phyloP scores from a whole-genome alignment of 345 rosid genomes.

The Linum trigynum region DNA sequence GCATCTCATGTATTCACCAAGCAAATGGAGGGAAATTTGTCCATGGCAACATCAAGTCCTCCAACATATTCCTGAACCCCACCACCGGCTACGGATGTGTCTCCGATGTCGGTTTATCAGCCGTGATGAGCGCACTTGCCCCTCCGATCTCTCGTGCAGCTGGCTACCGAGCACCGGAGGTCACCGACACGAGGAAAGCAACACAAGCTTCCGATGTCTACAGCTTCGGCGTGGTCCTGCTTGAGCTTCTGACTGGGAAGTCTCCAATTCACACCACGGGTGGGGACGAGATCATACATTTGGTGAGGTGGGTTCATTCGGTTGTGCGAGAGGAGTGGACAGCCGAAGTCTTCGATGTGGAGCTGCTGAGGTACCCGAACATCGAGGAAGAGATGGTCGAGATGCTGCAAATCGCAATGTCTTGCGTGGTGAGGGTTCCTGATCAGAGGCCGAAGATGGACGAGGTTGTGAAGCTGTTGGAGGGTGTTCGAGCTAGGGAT shows the following conservation, averaged over 20 bases:
- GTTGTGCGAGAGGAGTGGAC: conserved; percentile 11
- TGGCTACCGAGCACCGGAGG: conserved; percentile 12
- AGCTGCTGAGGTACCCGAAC: conserved; percentile 5
- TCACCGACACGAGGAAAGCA: not conserved
- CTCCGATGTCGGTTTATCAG: conserved; percentile 8
- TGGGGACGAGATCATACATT: conserved; percentile 3
- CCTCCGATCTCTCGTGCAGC: conserved; percentile 2
- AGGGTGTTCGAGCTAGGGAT: not conserved
- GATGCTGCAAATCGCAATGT: not conserved
- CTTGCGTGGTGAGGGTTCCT: not conserved
- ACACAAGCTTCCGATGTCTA: conserved; percentile 5
- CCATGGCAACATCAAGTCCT: conserved; percentile 14
- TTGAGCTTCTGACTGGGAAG: conserved; percentile 10
- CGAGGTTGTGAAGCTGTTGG: not conserved
- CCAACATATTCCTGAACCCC: conserved; percentile 5
- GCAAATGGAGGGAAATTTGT: not conserved
- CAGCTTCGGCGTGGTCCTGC: conserved; percentile 8
- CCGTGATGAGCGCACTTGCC: not conserved
- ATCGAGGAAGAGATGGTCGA: conserved; percentile 10
- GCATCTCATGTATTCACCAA: conserved; percentile 1
- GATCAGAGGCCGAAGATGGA: not conserved
- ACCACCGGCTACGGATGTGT: not conserved
- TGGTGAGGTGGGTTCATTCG: conserved; percentile 11
- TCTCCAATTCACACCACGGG: not conserved
- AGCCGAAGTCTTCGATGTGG: conserved; percentile 4